Conservation (phyloP, 228 moss, liverwort and hornwort species). For the Sphagnum magellanicum region DNA sequence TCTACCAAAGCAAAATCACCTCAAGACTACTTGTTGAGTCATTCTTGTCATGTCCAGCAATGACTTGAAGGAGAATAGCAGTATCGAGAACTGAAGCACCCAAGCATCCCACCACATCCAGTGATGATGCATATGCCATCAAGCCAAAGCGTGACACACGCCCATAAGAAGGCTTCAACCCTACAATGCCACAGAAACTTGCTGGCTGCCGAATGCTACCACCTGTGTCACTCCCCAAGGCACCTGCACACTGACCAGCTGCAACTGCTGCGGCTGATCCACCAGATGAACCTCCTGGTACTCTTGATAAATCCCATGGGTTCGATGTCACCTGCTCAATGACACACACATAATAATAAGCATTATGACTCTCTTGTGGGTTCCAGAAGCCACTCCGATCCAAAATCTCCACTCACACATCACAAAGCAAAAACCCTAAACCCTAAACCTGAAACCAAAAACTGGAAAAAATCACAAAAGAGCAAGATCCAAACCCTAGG, state of each 20-base stretch:
- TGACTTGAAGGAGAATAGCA: conserved; percentile 74
- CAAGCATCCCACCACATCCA: conserved; percentile 96
- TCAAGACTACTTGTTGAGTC: conserved; percentile 76
- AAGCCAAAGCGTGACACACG: conserved; percentile 92
- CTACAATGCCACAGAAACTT: conserved; percentile 92
- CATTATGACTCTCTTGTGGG: too few relatives aligned
- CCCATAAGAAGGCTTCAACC: conserved; percentile 91
- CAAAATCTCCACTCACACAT: not conserved
- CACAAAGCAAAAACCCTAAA: not conserved
- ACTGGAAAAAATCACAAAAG: not conserved
- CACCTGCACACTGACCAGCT: conserved; percentile 76
- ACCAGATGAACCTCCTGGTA: conserved; percentile 95
- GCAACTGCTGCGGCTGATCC: conserved; percentile 96
- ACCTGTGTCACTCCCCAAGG: conserved; percentile 91
- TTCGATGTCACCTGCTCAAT: conserved; percentile 66
- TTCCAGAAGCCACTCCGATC: too few relatives aligned
- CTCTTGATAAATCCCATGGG: conserved; percentile 89
- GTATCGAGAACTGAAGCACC: conserved; percentile 81
- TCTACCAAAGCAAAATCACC: conserved; percentile 15
- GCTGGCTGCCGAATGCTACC: conserved; percentile 94
- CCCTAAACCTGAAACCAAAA: not conserved
- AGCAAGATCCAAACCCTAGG: too few relatives aligned
- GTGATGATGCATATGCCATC: conserved; percentile 95
- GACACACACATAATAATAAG: not conserved
- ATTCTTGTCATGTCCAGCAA: conserved; percentile 74